Evolutionary conservation across 257 asterid genomes (phyloP).

Genomic region (Buddleja alternifolia): DNA sequence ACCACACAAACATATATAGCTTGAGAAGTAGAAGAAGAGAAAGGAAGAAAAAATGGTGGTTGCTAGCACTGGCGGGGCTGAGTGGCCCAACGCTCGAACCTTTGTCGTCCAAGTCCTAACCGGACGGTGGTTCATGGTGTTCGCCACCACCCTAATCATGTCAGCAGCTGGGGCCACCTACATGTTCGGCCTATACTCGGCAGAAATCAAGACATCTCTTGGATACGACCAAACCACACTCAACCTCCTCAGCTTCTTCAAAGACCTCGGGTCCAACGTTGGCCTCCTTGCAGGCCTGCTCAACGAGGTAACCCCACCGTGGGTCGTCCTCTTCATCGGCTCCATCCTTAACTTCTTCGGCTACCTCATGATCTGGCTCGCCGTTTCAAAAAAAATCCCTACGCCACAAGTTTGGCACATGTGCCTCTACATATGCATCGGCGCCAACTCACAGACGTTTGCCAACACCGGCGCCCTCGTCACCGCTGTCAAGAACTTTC

Average conservation of each 20-base stretch:
- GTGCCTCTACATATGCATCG: conserved; percentile 79
- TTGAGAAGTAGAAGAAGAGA: not conserved
- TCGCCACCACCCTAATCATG: conserved; percentile 70
- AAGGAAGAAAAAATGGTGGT: conserved; percentile 37
- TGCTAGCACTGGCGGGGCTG: conserved; percentile 15
- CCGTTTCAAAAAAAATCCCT: conserved; percentile 59
- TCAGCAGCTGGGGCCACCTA: conserved; percentile 85
- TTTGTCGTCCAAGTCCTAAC: conserved; percentile 45
- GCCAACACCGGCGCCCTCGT: conserved; percentile 91
- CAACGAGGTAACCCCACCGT: conserved; percentile 86
- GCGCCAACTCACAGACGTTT: conserved; percentile 81
- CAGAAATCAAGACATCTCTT: conserved; percentile 44
- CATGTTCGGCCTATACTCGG: conserved; percentile 73
- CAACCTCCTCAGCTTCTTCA: conserved; percentile 76
- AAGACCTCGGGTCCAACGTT: conserved; percentile 74
- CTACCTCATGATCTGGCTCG: conserved; percentile 83
- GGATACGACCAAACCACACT: conserved; percentile 87
- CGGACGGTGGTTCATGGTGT: conserved; percentile 85
- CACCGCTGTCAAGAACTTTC: conserved; percentile 79
- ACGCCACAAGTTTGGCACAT: conserved; percentile 70
- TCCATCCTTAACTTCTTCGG: conserved; percentile 73
- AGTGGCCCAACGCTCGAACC: conserved; percentile 18
- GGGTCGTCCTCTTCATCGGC: conserved; percentile 82
- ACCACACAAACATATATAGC: not conserved
- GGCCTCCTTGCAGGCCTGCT: conserved; percentile 71